Evolutionary conservation across 306 rosid genomes (phyloP), one percentile per base, ranked within the genome.

Genomic region (Rosa multiflora): DNA sequence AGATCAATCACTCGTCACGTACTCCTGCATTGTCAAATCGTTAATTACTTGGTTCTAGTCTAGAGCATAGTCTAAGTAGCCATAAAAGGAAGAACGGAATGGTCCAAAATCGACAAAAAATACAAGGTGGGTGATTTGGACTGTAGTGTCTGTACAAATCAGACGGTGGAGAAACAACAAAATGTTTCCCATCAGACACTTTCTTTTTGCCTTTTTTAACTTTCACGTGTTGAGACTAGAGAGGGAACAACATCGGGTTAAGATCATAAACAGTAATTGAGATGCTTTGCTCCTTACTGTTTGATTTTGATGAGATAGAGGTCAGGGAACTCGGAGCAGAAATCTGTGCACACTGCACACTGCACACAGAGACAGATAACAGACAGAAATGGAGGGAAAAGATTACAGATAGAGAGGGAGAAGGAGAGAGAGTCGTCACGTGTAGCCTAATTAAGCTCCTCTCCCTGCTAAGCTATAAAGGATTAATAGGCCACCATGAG

Each of bases 11-110:
- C 40, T 23, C 10, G 23, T 35, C 35, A 39, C 29, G 29, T 26
- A 26, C 66, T 53, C 18, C 10, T 39, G 51, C 39, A 5, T 74
- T 74, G 77, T 74, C 77, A 55, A 18, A 20, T 73, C 77, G 40
- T 12, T 35, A 12, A 63, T 49, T 37, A 17, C 46, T 66, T 35
- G n/a, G 21, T 15, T 66, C 43, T 1, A 37, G 46, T 11, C 70
- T 66, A 29, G 35, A 63, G 69, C 69, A 10, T 64, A 26, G 29
- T 26, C 29, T 26, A 26, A 26, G 29, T 32, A 29, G 70, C 32
- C 37, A 32, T 21, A n/a, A 0, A 8, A 58, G 64, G 14, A n/a
- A 58, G 64, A 52, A 52, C 59, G 9, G 63, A 29, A 56, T 56
- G 63, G 32, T n/a, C 29, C 11, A n/a, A 56, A 55, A 56, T 56